These are phyloP conservation scores for Microbotryum intermedium DNA, from an alignment of 1,284 basidiomycete species.

Conservation along the genomic window DNA sequence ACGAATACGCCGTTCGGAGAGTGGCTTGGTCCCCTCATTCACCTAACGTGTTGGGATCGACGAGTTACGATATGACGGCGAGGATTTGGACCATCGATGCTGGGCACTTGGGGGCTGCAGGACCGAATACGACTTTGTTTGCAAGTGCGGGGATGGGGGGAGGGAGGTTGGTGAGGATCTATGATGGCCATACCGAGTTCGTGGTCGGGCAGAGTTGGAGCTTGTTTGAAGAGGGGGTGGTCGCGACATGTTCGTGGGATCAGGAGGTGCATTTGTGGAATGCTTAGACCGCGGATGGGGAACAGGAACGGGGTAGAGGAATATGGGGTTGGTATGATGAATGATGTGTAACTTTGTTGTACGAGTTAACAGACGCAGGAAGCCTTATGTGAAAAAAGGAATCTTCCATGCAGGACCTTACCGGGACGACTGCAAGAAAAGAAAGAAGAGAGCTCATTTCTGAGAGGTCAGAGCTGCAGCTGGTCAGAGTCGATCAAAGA, in stretches of 20 bases:
- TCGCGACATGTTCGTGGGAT: slow-evolving; percentile 89
- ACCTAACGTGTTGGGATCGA: slow-evolving; percentile 68
- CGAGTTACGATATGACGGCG: slow-evolving; percentile 94
- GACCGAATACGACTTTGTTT: slow-evolving; percentile 45
- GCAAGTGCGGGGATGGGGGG: slow-evolving; percentile 37
- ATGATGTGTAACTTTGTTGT: no score
- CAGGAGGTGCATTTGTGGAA: slow-evolving; percentile 63
- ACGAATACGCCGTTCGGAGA: slow-evolving; percentile 46
- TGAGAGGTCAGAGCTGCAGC: no score
- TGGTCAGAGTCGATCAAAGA: no score
- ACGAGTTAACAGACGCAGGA: no score
- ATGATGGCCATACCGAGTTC: slow-evolving; percentile 88
- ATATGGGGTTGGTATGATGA: no score
- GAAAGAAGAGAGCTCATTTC: no score
- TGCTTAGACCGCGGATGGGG: no score
- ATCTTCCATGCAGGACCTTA: no score
- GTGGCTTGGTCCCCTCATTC: slow-evolving; percentile 44
- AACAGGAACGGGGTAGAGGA: no score
- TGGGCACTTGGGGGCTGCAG: slow-evolving; percentile 49
- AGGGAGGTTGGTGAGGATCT: slow-evolving; percentile 51
- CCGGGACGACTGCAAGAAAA: no score
- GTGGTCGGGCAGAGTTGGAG: slow-evolving; percentile 82
- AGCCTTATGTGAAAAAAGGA: no score
- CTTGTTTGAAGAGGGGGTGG: slow-evolving; percentile 66
- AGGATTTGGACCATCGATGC: slow-evolving; percentile 56